Conservation (phyloP, 116 monocot species). For the Cymodocea nodosa region DNA sequence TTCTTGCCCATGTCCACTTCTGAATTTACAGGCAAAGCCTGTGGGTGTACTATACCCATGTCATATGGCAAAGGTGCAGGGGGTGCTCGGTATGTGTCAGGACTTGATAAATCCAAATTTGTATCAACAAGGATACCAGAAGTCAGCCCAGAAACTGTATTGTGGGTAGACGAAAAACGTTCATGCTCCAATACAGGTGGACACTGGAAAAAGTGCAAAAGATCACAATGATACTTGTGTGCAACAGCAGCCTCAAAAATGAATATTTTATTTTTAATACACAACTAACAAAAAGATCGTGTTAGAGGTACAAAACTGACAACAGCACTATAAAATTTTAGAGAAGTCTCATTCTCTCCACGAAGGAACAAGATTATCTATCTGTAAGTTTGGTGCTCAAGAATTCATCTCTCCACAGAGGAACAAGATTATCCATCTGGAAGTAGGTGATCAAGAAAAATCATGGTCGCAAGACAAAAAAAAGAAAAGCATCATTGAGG, state of each 20-base stretch:
- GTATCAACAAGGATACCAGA: conserved; percentile 29
- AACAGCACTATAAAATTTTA: no score
- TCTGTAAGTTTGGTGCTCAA: neutral
- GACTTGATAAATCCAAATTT: conserved; percentile 43
- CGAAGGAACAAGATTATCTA: neutral
- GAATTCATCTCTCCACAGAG: no score
- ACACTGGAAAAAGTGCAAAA: conserved; percentile 21
- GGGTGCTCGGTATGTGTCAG: conserved; percentile 49
- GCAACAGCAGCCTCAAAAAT: neutral
- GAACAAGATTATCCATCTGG: neutral
- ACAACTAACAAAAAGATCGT: neutral
- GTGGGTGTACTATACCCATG: conserved; percentile 11
- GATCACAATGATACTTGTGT: neutral
- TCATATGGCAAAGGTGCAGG: conserved; percentile 42
- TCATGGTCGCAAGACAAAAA: no score
- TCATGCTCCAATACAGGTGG: conserved; percentile 31
- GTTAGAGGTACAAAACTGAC: neutral
- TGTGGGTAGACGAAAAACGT: conserved; percentile 26
- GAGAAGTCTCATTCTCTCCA: no score
- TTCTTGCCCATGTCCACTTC: neutral
- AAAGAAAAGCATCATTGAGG: no score
- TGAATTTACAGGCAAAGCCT: neutral
- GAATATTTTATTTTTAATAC: neutral
- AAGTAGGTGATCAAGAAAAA: neutral
- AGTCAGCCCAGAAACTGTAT: conserved; percentile 21